Evolutionary conservation across 108 stramenopile genomes (phyloP).

Genomic region (Nitzschia inconspicua): DNA sequence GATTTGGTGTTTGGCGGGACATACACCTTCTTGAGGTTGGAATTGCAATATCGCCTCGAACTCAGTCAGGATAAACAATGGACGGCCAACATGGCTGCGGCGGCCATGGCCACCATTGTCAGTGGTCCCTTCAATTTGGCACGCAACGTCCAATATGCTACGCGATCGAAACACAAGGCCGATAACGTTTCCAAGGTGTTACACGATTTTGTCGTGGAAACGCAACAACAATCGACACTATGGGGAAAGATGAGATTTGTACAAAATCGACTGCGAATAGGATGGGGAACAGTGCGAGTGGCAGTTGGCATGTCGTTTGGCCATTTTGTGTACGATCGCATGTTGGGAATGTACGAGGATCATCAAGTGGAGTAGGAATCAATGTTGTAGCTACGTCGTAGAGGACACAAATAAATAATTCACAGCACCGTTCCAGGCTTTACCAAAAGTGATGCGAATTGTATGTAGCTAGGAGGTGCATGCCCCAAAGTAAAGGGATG

Average conservation of each 20-base stretch:
- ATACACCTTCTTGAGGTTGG: conserved; percentile 44
- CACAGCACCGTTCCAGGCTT: too few species aligned
- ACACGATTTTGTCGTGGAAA: conserved; percentile 13
- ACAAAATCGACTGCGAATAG: conserved; percentile 44
- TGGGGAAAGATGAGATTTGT: conserved; percentile 11
- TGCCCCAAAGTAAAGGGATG: neutral
- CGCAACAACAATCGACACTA: conserved; percentile 4
- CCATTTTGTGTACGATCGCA: conserved; percentile 42
- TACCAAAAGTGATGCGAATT: too few species aligned
- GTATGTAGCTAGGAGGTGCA: too few species aligned
- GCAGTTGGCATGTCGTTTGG: conserved; percentile 55
- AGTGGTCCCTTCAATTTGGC: conserved; percentile 55
- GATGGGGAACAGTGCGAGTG: conserved; percentile 56
- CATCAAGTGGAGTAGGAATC: neutral
- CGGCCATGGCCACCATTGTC: conserved; percentile 48
- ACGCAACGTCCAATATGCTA: conserved; percentile 54
- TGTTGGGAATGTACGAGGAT: conserved; percentile 18
- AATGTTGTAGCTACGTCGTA: too few species aligned
- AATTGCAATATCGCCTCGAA: conserved; percentile 23
- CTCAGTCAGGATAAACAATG: conserved; percentile 27
- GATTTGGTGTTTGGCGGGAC: conserved; percentile 49
- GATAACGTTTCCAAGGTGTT: conserved; percentile 21
- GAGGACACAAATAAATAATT: too few species aligned
- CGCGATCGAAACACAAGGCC: conserved; percentile 17
- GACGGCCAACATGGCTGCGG: conserved; percentile 35